A percentile compares a stretch with the other conserved stretches of the same genome.
Evolutionary conservation across 2,329 filamentous ascomycete genomes (phyloP).

Genomic region (Fusarium keratoplasticum): DNA sequence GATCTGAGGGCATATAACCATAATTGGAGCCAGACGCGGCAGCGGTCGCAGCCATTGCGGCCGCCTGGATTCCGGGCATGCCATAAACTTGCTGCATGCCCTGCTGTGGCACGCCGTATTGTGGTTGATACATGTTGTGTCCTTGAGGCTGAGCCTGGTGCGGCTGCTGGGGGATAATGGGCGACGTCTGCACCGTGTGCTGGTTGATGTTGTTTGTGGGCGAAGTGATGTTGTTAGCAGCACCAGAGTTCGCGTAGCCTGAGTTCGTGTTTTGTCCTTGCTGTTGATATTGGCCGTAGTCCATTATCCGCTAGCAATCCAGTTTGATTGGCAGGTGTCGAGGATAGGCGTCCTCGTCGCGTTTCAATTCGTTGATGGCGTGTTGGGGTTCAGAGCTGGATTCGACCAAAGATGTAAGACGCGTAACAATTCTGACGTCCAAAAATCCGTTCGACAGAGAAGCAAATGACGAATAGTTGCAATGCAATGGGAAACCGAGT

Average conservation of each 20-base stretch:
- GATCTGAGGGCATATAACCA: conserved; percentile 78
- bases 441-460: conserved; percentile 18
- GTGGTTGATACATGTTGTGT: conserved; percentile 84
- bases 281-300: conserved; percentile 76
- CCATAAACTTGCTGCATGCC: conserved; percentile 79
- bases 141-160: conserved; percentile 70
- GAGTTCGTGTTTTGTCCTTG: conserved; percentile 74
- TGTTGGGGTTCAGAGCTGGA: conserved; percentile 21
- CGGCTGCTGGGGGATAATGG: conserved; percentile 83
- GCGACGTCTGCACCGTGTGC: conserved; percentile 78
- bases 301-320: conserved; percentile 68
- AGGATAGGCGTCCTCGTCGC: conserved; percentile 44
- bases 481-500: conserved; percentile 37
- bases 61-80: conserved; percentile 86
- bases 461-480: conserved; percentile 40
- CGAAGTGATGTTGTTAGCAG: conserved; percentile 74
- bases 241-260: conserved; percentile 70
- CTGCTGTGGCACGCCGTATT: conserved; percentile 78
- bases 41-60: conserved; percentile 91
- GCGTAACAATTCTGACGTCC: conserved; percentile 19
- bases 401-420: conserved; percentile 16
- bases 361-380: conserved; percentile 40
- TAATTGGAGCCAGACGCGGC: conserved; percentile 87
- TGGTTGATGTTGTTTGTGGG: conserved; percentile 77
- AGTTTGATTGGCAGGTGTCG: conserved; percentile 38